Evolutionary conservation across 345 rosid species (phyloP).

Genomic region (Gossypium turneri): DNA sequence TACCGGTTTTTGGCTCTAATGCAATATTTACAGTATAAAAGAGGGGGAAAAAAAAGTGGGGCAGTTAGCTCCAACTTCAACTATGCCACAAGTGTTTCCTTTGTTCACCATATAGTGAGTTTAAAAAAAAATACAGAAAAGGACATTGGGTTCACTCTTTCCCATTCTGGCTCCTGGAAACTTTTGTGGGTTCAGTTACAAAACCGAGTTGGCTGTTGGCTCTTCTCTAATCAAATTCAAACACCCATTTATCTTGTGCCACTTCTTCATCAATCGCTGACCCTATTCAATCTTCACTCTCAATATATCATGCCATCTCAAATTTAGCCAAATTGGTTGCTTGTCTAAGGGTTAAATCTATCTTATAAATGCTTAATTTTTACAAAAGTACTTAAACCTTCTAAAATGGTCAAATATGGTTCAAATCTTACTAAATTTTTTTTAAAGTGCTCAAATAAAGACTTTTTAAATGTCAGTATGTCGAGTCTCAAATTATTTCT

Average conservation of each 20-base stretch:
- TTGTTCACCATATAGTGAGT: background rate
- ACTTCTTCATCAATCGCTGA: background rate
- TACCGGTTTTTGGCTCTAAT: slow-evolving; percentile 12
- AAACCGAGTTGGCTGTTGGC: background rate
- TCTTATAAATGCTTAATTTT: too few relatives aligned
- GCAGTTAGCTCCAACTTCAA: slow-evolving; percentile 16
- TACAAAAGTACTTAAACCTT: too few relatives aligned
- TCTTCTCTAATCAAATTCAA: background rate
- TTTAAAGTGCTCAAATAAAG: too few relatives aligned
- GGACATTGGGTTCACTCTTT: background rate
- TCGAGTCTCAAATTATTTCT: too few relatives aligned
- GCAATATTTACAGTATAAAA: background rate
- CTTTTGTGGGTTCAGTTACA: slow-evolving; percentile 6
- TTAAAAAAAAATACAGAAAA: background rate
- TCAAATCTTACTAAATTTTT: too few relatives aligned
- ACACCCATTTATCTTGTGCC: background rate
- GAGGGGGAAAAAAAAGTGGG: background rate
- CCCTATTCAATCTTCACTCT: background rate
- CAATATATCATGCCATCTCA: background rate
- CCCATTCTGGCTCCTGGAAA: background rate
- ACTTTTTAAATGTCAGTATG: too few relatives aligned
- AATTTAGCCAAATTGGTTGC: background rate
- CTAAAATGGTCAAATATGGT: too few relatives aligned
- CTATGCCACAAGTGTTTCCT: background rate
- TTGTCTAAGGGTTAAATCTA: too few relatives aligned